Conservation (phyloP, 2,329 filamentous ascomycete genomes). For the Neonectria punicea region DNA sequence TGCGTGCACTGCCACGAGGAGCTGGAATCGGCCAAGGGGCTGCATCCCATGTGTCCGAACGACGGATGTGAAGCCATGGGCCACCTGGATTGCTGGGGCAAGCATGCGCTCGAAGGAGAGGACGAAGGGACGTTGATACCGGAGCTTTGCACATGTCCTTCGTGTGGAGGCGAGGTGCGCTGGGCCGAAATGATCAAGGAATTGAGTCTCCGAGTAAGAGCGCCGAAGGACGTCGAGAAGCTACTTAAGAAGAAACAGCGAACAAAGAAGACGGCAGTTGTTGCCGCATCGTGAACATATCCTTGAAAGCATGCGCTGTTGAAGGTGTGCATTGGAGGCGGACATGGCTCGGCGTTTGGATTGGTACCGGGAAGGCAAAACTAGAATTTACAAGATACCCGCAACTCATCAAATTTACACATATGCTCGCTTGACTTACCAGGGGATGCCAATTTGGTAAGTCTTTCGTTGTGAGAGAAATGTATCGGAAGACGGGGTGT, state of each 20-base stretch:
- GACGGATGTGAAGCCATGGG: slow-evolving; percentile 65
- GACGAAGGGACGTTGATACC: slow-evolving; percentile 68
- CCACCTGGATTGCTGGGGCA: slow-evolving; percentile 69
- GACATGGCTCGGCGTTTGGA: slow-evolving; percentile 14
- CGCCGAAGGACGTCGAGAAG: slow-evolving; percentile 74
- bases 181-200: slow-evolving; percentile 89
- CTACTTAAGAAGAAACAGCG: slow-evolving; percentile 67
- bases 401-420: slow-evolving; percentile 1
- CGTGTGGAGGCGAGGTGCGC: slow-evolving; percentile 68
- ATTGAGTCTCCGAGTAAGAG: slow-evolving; percentile 77
- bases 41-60: slow-evolving; percentile 68
- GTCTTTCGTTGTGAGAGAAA: neutral
- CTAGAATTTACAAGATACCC: slow-evolving; percentile 5
- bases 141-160: slow-evolving; percentile 74
- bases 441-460: neutral
- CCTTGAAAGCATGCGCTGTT: slow-evolving; percentile 2
- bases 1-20: slow-evolving; percentile 64
- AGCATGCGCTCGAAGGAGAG: slow-evolving; percentile 57
- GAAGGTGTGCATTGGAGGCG: slow-evolving; percentile 19
- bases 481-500: neutral
- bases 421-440: neutral
- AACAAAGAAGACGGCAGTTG: slow-evolving; percentile 40
- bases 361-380: slow-evolving; percentile 3
- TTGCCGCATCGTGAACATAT: slow-evolving; percentile 22
- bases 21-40: slow-evolving; percentile 58